phyloP scores from a whole-genome alignment of 805 yeast species.

The Ogataea trehaloabstinens region DNA sequence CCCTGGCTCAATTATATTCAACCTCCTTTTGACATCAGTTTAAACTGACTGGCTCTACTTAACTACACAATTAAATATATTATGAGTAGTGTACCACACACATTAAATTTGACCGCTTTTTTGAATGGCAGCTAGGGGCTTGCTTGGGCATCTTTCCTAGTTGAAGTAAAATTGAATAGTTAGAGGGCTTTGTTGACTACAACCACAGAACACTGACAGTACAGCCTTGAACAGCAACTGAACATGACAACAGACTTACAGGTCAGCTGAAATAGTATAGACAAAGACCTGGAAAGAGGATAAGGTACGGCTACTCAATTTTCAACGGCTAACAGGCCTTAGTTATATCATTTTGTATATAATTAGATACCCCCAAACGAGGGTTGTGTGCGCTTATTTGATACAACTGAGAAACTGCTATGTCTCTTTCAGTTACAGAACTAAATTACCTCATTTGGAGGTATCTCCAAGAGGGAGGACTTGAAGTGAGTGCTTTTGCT shows the following conservation, averaged over 20 bases:
- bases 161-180: not conserved
- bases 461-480: conserved; percentile 82
- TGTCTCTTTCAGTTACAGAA: conserved; percentile 83
- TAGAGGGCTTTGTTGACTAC: no score
- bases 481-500: conserved; percentile 75
- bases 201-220: no score
- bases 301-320: no score
- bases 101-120: no score
- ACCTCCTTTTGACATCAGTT: no score
- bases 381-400: conserved; percentile 7
- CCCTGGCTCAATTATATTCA: no score
- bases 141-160: not conserved
- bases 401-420: conserved; percentile 22
- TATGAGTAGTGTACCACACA: no score
- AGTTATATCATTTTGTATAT: not conserved
- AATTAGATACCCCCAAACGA: not conserved
- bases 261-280: not conserved
- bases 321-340: not conserved
- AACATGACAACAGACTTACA: not conserved
- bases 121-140: not conserved
- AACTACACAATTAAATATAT: no score
- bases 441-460: conserved; percentile 91
- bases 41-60: no score
- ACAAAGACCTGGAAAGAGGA: not conserved
- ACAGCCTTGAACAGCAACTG: not conserved